Conservation (phyloP, 345 rosid species). For the Populus euphratica region DNA sequence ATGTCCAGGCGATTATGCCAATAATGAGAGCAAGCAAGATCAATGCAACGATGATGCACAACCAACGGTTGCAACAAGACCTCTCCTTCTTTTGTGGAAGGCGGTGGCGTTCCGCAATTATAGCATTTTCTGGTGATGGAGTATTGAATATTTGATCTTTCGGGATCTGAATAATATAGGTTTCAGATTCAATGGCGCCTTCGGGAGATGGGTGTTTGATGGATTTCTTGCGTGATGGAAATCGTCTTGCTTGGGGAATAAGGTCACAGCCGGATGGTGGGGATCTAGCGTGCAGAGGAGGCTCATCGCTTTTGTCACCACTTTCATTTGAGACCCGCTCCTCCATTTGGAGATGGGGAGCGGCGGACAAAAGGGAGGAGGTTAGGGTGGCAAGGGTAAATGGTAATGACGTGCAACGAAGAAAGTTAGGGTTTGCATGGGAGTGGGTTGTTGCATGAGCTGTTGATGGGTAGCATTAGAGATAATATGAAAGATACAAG, state of each 20-base stretch:
- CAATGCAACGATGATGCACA: slow-evolving; percentile 26
- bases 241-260: neutral
- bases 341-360: slow-evolving; percentile 20
- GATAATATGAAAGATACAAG: neutral
- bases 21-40: slow-evolving; percentile 12
- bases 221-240: neutral
- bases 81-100: slow-evolving; percentile 18
- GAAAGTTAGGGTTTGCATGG: slow-evolving; percentile 2
- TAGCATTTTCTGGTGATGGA: slow-evolving; percentile 58
- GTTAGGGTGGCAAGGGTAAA: neutral
- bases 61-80: slow-evolving; percentile 12
- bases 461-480: neutral
- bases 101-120: slow-evolving; percentile 35
- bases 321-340: neutral
- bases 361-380: neutral
- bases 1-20: slow-evolving; percentile 13
- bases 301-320: neutral
- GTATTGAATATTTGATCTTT: slow-evolving; percentile 64
- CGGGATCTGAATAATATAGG: slow-evolving; percentile 58
- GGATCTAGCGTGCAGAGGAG: neutral
- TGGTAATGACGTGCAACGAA: neutral
- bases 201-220: neutral
- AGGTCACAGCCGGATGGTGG: neutral
- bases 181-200: slow-evolving; percentile 15
- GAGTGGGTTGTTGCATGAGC: neutral